Evolutionary conservation across 768 basidiomycete genomes (phyloP), one percentile per base, ranked within the genome.

Genomic region (Pulveroboletus frians): DNA sequence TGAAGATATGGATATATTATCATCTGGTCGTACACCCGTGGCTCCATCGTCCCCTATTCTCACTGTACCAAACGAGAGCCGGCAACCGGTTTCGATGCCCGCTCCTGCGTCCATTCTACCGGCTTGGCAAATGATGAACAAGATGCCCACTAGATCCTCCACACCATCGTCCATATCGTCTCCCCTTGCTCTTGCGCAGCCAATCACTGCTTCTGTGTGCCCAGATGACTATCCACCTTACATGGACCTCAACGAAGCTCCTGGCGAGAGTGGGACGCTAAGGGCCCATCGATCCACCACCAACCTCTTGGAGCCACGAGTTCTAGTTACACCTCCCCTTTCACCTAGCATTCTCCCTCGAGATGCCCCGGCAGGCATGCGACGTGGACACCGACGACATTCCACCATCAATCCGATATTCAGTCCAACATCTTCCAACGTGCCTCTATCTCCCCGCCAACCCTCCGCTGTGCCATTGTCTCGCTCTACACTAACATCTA

Each of bases 111-210:
- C 80, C 26, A 75, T 79, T n/a, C 67, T 66, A 36, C 63, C 71
- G n/a, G 55, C 67, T 39, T 73, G 73, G 66, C 71, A 70, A 56
- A 66, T 68, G 34, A 57, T 67, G 49, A 69, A 59, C 57, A 69
- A 70, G 46, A 61, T 87, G 53, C 79, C 84, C 44, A 90, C 89
- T 9, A 77, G 90, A 42, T 90, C 90, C 7, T 92, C 89, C 9
- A 92, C 90, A 0, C 90, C 90, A 14, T 92, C 90, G 3, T 92
- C 90, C 15, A 79, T 91, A 45, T 91, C 90, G 20, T 92, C 90
- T 11, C 90, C 90, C 47, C 75, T 92, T 36, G 90, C 90, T 23
- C 75, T 91, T 27, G 90, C 89, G 6, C 86, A 82, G 27, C 90
- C 90, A 9, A 92, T 92, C 54, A 77, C 88, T 38, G 88, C 90